These are phyloP conservation scores for Vitellaria paradoxa DNA, from an alignment of 179 eudicot species.

Conservation along the genomic window DNA sequence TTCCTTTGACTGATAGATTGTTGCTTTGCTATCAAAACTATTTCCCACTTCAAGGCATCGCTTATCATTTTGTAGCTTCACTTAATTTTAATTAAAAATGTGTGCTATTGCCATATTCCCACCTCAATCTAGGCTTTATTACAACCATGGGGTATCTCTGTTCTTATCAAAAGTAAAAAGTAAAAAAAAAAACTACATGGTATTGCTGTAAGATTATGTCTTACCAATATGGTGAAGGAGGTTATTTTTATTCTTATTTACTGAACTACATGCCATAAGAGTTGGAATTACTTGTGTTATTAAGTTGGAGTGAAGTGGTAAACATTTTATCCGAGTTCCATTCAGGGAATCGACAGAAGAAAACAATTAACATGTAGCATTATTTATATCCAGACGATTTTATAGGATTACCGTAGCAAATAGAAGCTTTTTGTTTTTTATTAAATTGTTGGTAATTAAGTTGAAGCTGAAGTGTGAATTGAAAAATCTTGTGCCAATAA, in stretches of 20 bases:
- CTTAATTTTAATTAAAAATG: background rate
- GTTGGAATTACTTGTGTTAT: background rate
- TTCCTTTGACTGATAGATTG: background rate
- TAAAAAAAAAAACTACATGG: too few species aligned
- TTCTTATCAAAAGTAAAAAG: background rate
- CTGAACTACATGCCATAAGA: background rate
- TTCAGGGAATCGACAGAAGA: background rate
- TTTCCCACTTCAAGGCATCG: background rate
- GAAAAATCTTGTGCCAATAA: background rate
- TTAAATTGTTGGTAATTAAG: background rate
- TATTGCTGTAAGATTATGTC: too few species aligned
- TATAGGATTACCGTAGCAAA: background rate
- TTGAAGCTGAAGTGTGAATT: background rate
- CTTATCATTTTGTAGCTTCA: background rate
- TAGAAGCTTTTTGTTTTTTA: too few species aligned
- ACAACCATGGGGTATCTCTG: background rate
- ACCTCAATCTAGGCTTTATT: background rate
- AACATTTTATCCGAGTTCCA: conserved; percentile 1
- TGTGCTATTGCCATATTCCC: background rate
- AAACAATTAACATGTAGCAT: background rate
- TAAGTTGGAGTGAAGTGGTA: conserved; percentile 1
- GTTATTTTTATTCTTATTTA: background rate
- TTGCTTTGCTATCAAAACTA: conserved; percentile 6
- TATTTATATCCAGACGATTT: background rate
- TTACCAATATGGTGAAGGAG: too few species aligned